Percentiles rank a stretch among this genome's conserved stretches.
Evolutionary conservation across 2,329 filamentous ascomycete genomes (phyloP).

Genomic region (Penicillium concentricum): DNA sequence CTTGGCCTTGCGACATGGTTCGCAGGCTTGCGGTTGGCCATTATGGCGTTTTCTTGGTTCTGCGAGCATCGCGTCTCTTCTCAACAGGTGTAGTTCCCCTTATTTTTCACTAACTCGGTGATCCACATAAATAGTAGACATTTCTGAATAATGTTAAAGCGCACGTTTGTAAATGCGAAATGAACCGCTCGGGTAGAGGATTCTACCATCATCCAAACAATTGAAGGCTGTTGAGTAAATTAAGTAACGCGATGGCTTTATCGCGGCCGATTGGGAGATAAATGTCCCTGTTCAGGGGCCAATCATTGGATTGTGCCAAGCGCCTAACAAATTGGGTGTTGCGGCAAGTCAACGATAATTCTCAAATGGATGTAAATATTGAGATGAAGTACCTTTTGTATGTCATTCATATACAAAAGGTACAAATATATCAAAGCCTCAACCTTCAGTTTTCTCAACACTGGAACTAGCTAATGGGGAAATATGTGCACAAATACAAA

Average conservation of each 20-base stretch:
- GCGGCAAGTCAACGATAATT: too few species aligned
- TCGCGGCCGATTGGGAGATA: not conserved
- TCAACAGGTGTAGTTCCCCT: not conserved
- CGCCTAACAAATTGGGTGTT: too few species aligned
- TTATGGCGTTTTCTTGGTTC: constrained; percentile 1
- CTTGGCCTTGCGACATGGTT: not conserved
- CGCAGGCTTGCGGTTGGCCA: not conserved
- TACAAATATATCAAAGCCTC: too few species aligned
- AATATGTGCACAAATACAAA: too few species aligned
- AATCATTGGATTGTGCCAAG: not conserved
- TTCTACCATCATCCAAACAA: not conserved
- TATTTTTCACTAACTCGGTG: not conserved
- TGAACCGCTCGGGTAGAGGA: not conserved
- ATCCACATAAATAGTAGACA: not conserved
- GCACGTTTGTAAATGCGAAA: not conserved
- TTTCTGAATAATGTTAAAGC: not conserved
- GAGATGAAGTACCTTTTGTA: too few species aligned
- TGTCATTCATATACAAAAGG: too few species aligned
- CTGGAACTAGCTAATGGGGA: too few species aligned
- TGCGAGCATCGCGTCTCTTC: not conserved
- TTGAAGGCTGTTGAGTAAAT: not conserved
- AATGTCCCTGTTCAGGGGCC: not conserved
- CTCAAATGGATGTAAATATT: too few species aligned
- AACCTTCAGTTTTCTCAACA: too few species aligned
- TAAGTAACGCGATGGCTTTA: not conserved